These are phyloP conservation scores for Ogataea allantospora DNA, from an alignment of 805 yeast species.

Conservation along the genomic window DNA sequence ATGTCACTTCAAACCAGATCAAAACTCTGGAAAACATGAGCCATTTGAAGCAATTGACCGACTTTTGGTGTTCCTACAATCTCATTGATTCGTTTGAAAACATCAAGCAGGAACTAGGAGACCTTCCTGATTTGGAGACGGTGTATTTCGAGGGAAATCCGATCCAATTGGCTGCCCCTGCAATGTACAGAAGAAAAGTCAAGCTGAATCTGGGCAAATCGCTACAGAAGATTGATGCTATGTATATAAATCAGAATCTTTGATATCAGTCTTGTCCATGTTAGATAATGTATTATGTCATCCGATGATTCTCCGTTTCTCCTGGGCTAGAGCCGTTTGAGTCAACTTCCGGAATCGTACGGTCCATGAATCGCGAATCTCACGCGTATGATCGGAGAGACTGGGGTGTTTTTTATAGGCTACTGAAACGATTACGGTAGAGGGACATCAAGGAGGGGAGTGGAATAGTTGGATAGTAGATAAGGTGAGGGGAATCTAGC, in stretches of 20 bases:
- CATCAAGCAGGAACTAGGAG: constrained; percentile 61
- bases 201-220: constrained; percentile 69
- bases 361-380: too few relatives aligned
- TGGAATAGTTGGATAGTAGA: not conserved
- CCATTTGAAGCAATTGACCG: constrained; percentile 73
- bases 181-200: constrained; percentile 82
- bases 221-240: constrained; percentile 86
- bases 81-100: constrained; percentile 65
- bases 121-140: constrained; percentile 67
- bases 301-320: constrained; percentile 10
- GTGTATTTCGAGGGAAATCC: constrained; percentile 96
- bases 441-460: constrained; percentile 6
- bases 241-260: constrained; percentile 41
- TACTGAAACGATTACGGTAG: not conserved
- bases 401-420: too few relatives aligned
- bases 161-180: constrained; percentile 65
- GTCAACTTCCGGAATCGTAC: constrained; percentile 4
- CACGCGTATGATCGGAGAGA: too few relatives aligned
- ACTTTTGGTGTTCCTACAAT: constrained; percentile 90
- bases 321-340: constrained; percentile 9
- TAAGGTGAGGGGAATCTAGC: constrained; percentile 10
- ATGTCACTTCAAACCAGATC: constrained; percentile 75
- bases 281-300: constrained; percentile 1
- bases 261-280: not conserved
- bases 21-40: constrained; percentile 58